Conservation (phyloP, 768 basidiomycete species). For the Pulveroboletus sp. region DNA sequence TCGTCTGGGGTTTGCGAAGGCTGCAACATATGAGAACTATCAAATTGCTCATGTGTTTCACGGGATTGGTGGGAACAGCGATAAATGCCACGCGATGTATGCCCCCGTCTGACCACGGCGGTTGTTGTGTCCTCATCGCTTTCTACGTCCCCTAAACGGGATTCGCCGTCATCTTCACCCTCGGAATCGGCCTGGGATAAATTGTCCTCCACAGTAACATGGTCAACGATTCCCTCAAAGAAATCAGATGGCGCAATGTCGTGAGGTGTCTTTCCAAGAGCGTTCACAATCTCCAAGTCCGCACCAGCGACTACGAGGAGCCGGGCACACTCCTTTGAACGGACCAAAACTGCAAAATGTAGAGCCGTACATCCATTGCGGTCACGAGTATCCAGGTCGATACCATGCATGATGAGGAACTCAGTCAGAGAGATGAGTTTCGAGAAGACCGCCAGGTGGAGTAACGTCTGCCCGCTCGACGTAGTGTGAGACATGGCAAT, state of each 20-base stretch:
- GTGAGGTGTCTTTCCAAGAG: constrained; percentile 61
- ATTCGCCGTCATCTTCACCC: constrained; percentile 52
- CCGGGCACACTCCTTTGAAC: constrained; percentile 57
- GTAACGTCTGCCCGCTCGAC: constrained; percentile 73
- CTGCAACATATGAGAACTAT: neutral
- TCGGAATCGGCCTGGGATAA: constrained; percentile 20
- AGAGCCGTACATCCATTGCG: constrained; percentile 87
- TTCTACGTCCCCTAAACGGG: constrained; percentile 65
- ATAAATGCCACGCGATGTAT: constrained; percentile 32
- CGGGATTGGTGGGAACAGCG: constrained; percentile 20
- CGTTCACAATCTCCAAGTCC: constrained; percentile 69
- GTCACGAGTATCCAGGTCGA: constrained; percentile 82
- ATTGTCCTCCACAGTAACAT: constrained; percentile 17
- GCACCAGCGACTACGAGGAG: constrained; percentile 79
- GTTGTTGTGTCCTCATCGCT: constrained; percentile 52
- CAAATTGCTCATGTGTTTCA: constrained; percentile 17
- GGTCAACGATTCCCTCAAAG: constrained; percentile 37
- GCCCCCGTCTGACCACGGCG: constrained; percentile 25
- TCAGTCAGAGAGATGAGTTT: constrained; percentile 64
- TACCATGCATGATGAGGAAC: constrained; percentile 67
- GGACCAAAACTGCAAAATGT: constrained; percentile 74
- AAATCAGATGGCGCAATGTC: constrained; percentile 49
- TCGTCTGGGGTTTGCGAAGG: constrained; percentile 1
- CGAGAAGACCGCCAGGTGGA: constrained; percentile 82
- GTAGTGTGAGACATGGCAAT: constrained; percentile 69